Conservation (phyloP, 371 early-diverging fungal species). For the Fennellomyces sp. region DNA sequence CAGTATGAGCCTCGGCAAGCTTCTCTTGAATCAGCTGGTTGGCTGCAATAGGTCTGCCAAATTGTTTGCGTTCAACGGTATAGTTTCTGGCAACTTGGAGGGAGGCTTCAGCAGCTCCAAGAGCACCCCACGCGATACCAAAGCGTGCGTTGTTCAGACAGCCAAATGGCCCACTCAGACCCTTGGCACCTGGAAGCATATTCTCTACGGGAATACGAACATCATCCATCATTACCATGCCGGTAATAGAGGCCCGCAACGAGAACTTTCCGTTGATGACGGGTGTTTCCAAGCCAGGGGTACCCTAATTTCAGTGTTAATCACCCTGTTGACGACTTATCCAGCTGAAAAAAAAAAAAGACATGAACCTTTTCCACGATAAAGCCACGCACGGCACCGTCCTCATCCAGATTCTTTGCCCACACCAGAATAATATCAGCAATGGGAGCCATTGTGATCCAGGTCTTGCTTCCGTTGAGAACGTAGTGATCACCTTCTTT, state of each 20-base stretch:
- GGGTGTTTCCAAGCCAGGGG: constrained; percentile 88
- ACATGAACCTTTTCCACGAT: constrained; percentile 81
- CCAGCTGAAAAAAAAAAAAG: not conserved
- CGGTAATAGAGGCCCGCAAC: constrained; percentile 93
- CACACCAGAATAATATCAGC: constrained; percentile 98
- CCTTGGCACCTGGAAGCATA: constrained; percentile 86
- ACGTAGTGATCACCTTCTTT: constrained; percentile 81
- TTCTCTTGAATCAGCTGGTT: constrained; percentile 97
- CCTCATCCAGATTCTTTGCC: constrained; percentile 89
- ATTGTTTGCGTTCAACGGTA: constrained; percentile 86
- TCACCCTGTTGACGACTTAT: not conserved
- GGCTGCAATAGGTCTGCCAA: constrained; percentile 90
- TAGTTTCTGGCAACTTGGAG: constrained; percentile 88
- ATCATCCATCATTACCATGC: constrained; percentile 98
- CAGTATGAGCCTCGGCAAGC: constrained; percentile 92
- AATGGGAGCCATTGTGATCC: constrained; percentile 99
- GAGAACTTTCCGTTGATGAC: constrained; percentile 95
- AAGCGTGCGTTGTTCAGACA: constrained; percentile 98
- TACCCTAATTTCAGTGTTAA: constrained; percentile 48
- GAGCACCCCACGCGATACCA: constrained; percentile 97
- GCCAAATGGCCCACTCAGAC: constrained; percentile 96
- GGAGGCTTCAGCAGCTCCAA: constrained; percentile 97
- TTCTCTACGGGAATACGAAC: constrained; percentile 92
- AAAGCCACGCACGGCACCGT: constrained; percentile 91
- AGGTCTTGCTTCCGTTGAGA: constrained; percentile 93